Base-by-base conservation (phyloP, 306 rosid species). In the Trifolium fragiferum region DNA sequence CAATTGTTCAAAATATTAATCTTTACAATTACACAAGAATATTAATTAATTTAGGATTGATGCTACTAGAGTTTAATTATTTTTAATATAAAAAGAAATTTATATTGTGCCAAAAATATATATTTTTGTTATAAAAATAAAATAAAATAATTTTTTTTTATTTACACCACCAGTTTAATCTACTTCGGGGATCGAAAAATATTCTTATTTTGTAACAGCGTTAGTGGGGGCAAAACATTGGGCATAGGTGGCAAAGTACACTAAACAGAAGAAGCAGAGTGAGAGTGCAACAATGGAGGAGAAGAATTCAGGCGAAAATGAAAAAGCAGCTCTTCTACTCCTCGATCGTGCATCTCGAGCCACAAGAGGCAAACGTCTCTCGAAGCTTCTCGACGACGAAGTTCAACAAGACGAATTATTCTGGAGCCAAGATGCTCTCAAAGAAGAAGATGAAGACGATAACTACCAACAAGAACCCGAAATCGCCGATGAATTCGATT, bases 381-480 rank as follows among this genome's bases (percentile, higher is more conserved):
- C 83, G 12, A 90, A 75, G 73, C 81, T 94, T 76, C 89, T 94
- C 30, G 93, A 92, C 73, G 96, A 90, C 0, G 95, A 94, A 78
- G 0, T 83, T 35, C 89, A 94, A 75, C 93, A 88, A 73, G 96
- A 94, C 60, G 99, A 94, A 41, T 5, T 80, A 75, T 94, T 94
- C 82, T 94, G 97, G 99, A 89, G 80, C 82, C 97, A 92, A 76
- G 96, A 92, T 0, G 97, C 99, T 82, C 97, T 94, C 50, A 90
- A 87, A 82, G 96, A 94, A 9, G 98, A 91, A 12, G 98, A 65
- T 40, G 49, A 88, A 38, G 98, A 94, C 78, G 74, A 50, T 38
- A 92, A 88, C 73, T 94, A 94, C 66, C 90, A 83, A 83, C 90
- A 81, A 77, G 98, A 94, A 67, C 74, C 86, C 7, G 98, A 94